Evolutionary conservation across 495 filamentous ascomycete genomes (phyloP).

Genomic region (Emericellopsis terricola): DNA sequence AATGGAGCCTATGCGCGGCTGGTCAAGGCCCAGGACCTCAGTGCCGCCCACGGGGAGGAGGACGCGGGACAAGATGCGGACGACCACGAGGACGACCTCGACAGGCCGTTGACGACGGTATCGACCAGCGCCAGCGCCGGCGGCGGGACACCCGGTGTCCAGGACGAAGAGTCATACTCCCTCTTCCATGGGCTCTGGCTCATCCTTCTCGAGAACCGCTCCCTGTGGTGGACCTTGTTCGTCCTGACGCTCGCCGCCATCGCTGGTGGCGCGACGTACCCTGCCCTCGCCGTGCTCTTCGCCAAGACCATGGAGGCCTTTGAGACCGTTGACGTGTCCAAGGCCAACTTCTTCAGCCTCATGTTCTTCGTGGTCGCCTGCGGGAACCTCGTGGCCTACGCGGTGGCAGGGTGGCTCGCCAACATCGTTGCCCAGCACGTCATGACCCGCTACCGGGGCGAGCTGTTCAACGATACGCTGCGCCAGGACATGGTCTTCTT

Average conservation of each 20-base stretch:
- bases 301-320: conserved; percentile 13
- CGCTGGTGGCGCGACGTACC: conserved; percentile 14
- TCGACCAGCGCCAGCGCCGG: conserved; percentile 26
- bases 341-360: conserved; percentile 31
- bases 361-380: conserved; percentile 38
- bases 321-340: not conserved
- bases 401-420: conserved; percentile 22
- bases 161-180: not conserved
- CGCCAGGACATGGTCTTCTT: conserved; percentile 86
- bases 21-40: conserved; percentile 38
- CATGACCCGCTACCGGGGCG: conserved; percentile 52
- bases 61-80: conserved; percentile 16
- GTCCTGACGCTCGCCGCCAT: too few species aligned
- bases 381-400: conserved; percentile 20
- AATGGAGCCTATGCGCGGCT: conserved; percentile 38
- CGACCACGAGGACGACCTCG: conserved; percentile 33
- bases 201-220: not conserved
- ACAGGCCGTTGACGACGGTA: conserved; percentile 51
- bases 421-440: conserved; percentile 27
- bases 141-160: not conserved
- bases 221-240: too few species aligned
- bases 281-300: conserved; percentile 17
- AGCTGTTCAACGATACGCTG: conserved; percentile 69
- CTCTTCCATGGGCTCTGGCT: not conserved
- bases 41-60: conserved; percentile 31